Percentiles rank a stretch among this genome's conserved stretches.
phyloP scores from a whole-genome alignment of 129 eudicot genomes.

The Saposhnikovia divaricata region DNA sequence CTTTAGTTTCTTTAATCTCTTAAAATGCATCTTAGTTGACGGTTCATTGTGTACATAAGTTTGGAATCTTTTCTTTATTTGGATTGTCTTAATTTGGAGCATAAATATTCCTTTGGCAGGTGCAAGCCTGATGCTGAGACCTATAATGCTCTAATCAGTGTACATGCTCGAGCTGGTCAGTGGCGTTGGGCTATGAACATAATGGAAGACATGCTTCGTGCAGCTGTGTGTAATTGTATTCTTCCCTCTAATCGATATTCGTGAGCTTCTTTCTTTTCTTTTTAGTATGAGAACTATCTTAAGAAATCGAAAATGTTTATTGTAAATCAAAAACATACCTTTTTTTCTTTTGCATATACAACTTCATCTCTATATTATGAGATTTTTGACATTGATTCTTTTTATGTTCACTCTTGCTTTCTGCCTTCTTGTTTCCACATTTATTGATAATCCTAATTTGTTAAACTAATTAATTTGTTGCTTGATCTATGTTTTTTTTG shows the following conservation, averaged over 20 bases:
- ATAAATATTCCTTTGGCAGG: conserved; percentile 24
- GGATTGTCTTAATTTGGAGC: neutral
- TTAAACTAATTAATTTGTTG: neutral
- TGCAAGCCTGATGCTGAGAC: conserved; percentile 96
- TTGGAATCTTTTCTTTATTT: neutral
- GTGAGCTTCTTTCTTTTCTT: conserved; percentile 34
- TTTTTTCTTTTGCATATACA: neutral
- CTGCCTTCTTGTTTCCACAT: neutral
- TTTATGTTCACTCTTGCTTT: neutral
- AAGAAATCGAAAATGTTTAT: neutral
- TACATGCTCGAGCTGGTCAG: conserved; percentile 94
- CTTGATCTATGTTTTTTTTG: neutral
- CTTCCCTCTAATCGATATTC: conserved; percentile 38
- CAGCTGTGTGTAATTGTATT: conserved; percentile 75
- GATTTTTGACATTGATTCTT: neutral
- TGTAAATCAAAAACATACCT: neutral
- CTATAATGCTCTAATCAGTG: conserved; percentile 83
- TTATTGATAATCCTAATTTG: neutral
- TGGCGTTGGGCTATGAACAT: conserved; percentile 99
- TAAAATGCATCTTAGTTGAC: neutral
- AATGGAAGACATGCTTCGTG: conserved; percentile 99
- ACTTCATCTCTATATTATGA: neutral
- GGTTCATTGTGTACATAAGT: neutral
- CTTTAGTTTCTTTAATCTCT: neutral
- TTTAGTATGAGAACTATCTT: conserved; percentile 1